Percentiles rank a stretch among this genome's conserved stretches.
phyloP scores from a whole-genome alignment of 306 rosid species.

The Acacia melanoxylon region DNA sequence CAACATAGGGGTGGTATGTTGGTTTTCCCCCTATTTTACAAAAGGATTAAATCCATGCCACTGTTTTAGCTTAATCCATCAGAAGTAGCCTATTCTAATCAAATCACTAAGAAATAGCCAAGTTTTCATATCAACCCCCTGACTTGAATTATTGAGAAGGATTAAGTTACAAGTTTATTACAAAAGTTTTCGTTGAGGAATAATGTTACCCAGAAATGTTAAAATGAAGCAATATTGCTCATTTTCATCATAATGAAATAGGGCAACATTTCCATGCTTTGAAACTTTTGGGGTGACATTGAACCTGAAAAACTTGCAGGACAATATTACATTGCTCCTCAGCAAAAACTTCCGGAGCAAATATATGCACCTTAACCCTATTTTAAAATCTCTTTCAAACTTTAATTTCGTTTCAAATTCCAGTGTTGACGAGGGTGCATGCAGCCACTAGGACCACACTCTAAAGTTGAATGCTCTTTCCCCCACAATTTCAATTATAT shows the following conservation, averaged over 20 bases:
- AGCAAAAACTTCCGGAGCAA: no score
- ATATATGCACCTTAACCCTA: not conserved
- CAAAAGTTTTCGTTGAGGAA: no score
- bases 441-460: not conserved
- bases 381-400: not conserved
- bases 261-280: no score
- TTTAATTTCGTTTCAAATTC: not conserved
- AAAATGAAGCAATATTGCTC: no score
- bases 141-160: not conserved
- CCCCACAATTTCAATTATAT: not conserved
- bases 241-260: no score
- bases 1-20: not conserved
- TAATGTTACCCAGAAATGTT: no score
- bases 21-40: no score
- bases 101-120: not conserved
- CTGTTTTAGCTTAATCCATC: not conserved
- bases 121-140: not conserved
- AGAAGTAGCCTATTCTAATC: not conserved
- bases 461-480: not conserved
- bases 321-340: no score
- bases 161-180: no score
- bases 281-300: no score
- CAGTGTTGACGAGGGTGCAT: not conserved
- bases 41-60: not conserved
- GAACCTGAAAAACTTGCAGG: no score